phyloP scores from a whole-genome alignment of 1,139 yeast genomes.

The Blastobotrys buckinghamii region DNA sequence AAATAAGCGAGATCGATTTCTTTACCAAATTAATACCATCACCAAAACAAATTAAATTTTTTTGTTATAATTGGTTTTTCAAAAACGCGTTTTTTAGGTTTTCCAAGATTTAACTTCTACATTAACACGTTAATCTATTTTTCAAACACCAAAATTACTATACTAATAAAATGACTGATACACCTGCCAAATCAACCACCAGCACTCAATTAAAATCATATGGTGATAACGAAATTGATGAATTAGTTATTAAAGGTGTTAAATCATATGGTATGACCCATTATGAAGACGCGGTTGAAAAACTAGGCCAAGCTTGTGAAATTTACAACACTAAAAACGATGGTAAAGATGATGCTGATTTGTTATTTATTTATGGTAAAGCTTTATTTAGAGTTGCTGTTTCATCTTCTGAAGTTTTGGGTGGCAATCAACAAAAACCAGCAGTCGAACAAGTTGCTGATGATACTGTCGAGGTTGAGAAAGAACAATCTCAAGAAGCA shows the following conservation, averaged over 20 bases:
- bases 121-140: not conserved
- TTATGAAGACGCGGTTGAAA: constrained; percentile 63
- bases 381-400: constrained; percentile 77
- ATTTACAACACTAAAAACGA: constrained; percentile 43
- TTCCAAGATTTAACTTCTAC: not conserved
- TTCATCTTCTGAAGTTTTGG: constrained; percentile 71
- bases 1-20: too few species aligned
- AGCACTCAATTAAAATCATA: constrained; percentile 7
- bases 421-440: constrained; percentile 39
- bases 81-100: too few species aligned
- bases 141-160: not conserved
- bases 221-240: constrained; percentile 34
- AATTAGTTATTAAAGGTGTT: constrained; percentile 53
- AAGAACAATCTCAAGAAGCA: constrained; percentile 31
- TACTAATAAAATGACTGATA: not conserved
- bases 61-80: too few species aligned
- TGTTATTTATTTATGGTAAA: constrained; percentile 71
- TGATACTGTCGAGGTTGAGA: constrained; percentile 47
- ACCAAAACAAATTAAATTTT: too few species aligned
- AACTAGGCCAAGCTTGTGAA: constrained; percentile 73
- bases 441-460: constrained; percentile 22
- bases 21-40: too few species aligned
- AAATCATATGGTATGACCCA: constrained; percentile 55
- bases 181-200: not conserved
- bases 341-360: constrained; percentile 63